Conservation (phyloP, 148 eudicot genomes). For the Rhododendron ovatum region DNA sequence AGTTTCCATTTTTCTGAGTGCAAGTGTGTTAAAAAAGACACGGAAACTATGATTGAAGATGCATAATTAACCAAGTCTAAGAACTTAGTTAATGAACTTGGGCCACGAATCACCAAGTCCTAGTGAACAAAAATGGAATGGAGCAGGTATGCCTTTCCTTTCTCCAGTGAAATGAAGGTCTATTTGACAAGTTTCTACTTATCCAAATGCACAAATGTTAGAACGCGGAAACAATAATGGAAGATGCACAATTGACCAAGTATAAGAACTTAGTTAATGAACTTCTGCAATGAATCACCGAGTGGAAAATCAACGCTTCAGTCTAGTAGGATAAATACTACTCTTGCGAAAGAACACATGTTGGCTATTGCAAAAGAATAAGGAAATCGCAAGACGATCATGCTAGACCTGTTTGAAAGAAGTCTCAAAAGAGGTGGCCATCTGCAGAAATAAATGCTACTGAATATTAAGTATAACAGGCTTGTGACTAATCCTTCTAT, state of each 20-base stretch:
- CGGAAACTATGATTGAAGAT: neutral
- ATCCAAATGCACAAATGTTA: neutral
- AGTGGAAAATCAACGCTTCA: neutral
- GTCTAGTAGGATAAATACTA: neutral
- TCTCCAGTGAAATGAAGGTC: neutral
- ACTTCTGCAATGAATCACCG: neutral
- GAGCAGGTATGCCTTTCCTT: conserved; percentile 30
- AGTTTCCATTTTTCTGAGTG: neutral
- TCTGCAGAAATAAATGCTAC: neutral
- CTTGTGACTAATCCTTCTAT: neutral
- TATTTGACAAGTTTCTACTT: neutral
- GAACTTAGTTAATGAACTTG: neutral
- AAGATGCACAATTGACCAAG: neutral
- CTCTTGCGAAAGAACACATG: neutral
- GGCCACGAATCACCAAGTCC: neutral
- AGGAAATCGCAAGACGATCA: neutral
- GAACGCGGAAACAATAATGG: neutral
- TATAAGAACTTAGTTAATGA: neutral
- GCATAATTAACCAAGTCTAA: neutral
- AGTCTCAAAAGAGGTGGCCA: neutral
- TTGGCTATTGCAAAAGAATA: neutral
- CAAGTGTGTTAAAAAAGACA: neutral
- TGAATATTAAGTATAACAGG: neutral
- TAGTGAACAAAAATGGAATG: conserved; percentile 25
- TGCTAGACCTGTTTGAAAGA: neutral